Evolutionary conservation across 1,284 basidiomycete genomes (phyloP).

Genomic region (Schizophyllum amplum): DNA sequence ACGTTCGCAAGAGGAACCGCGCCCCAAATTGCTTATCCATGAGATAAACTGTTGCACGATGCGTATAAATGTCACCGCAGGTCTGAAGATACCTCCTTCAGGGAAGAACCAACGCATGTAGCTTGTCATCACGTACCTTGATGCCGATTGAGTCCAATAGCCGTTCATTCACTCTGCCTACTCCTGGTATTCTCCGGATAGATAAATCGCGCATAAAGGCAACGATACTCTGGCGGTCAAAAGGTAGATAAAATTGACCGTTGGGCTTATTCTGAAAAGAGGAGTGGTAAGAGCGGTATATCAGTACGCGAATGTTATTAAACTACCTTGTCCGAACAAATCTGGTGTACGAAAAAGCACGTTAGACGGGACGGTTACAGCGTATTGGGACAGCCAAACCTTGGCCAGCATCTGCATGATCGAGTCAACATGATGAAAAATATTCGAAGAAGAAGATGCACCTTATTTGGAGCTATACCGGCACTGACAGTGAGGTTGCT

Average conservation of each 20-base stretch:
- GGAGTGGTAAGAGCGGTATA: background rate
- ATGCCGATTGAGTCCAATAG: conserved; percentile 82
- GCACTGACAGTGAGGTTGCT: conserved; percentile 89
- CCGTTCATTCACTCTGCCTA: conserved; percentile 83
- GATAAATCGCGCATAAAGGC: conserved; percentile 70
- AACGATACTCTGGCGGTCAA: conserved; percentile 55
- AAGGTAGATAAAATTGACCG: conserved; percentile 77
- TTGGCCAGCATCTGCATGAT: conserved; percentile 65
- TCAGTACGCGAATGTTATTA: background rate
- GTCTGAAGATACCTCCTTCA: conserved; percentile 35
- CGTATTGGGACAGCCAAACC: conserved; percentile 27
- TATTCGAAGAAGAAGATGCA: conserved; percentile 19
- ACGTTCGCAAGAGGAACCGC: conserved; percentile 61
- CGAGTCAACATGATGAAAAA: background rate
- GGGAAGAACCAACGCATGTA: conserved; percentile 4
- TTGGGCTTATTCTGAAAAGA: conserved; percentile 81
- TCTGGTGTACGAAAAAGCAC: too few relatives aligned
- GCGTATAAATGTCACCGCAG: conserved; percentile 78
- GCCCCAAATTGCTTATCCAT: conserved; percentile 85
- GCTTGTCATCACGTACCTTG: conserved; percentile 39
- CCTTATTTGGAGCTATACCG: conserved; percentile 87
- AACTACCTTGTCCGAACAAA: conserved; percentile 81
- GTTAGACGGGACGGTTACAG: conserved; percentile 5
- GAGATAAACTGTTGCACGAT: conserved; percentile 64
- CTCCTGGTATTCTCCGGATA: conserved; percentile 80